Evolutionary conservation across 73 alveolate species (phyloP).

Genomic region (Halteria grandinella): DNA sequence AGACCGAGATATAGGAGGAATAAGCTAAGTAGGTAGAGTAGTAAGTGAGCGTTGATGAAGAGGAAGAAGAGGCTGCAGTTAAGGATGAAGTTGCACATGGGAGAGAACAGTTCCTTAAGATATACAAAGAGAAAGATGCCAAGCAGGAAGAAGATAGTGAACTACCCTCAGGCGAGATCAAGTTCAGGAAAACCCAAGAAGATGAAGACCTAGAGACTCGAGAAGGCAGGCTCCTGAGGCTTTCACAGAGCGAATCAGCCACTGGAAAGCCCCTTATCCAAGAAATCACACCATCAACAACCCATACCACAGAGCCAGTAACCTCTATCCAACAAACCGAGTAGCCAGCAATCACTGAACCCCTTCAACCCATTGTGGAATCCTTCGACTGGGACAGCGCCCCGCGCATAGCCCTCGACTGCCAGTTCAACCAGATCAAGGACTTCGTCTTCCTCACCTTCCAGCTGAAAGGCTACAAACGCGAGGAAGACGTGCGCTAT

Average conservation of each 20-base stretch:
- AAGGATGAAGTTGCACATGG: neutral
- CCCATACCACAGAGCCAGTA: no score
- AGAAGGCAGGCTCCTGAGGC: slow-evolving; percentile 76
- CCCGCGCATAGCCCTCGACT: neutral
- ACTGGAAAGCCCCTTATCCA: no score
- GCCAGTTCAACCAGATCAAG: slow-evolving; percentile 7
- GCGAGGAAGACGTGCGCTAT: slow-evolving; percentile 17
- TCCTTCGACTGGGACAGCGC: slow-evolving; percentile 16
- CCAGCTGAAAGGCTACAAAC: neutral
- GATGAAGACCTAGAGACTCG: no score
- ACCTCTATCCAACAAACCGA: no score
- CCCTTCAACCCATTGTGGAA: no score
- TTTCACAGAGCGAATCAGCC: slow-evolving; percentile 58
- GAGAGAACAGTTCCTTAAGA: slow-evolving; percentile 32
- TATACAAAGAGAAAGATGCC: slow-evolving; percentile 45
- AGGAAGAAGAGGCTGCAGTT: neutral
- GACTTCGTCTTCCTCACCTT: slow-evolving; percentile 38
- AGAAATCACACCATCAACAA: no score
- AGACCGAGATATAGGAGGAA: neutral
- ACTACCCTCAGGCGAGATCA: neutral
- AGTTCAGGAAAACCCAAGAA: no score
- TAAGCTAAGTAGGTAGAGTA: neutral
- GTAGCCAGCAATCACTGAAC: no score
- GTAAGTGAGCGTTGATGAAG: no score
- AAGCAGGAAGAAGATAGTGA: slow-evolving; percentile 25